Percentiles rank a stretch among this genome's conserved stretches.
These are phyloP conservation scores for Wickerhamomyces kurtzmanii DNA, from an alignment of 805 yeast genomes.

Conservation along the genomic window DNA sequence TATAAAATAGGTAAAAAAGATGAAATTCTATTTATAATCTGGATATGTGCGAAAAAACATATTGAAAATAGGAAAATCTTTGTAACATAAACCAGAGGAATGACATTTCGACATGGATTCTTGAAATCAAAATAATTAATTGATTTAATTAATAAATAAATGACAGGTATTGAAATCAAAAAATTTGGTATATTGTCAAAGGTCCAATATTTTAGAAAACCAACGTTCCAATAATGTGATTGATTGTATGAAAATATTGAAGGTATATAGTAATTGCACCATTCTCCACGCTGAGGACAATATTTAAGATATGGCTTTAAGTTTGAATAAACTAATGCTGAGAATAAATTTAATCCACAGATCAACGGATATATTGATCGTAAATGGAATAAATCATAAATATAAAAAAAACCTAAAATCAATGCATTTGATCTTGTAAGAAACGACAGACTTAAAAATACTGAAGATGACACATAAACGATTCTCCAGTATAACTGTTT, in stretches of 20 bases:
- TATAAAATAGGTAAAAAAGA: constrained; percentile 68
- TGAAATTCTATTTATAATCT: constrained; percentile 71
- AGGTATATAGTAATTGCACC: constrained; percentile 60
- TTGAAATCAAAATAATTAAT: constrained; percentile 24
- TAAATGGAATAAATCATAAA: constrained; percentile 39
- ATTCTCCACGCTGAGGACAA: constrained; percentile 67
- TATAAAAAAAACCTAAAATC: constrained; percentile 57
- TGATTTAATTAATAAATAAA: constrained; percentile 34
- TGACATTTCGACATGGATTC: constrained; percentile 24
- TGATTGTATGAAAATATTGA: constrained; percentile 69
- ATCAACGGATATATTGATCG: constrained; percentile 22
- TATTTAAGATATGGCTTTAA: constrained; percentile 42
- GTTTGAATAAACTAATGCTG: constrained; percentile 35
- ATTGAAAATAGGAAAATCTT: constrained; percentile 37
- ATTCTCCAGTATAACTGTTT: constrained; percentile 8
- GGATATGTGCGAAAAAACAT: constrained; percentile 67
- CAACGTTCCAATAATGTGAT: constrained; percentile 72
- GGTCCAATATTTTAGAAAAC: constrained; percentile 80
- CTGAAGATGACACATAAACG: constrained; percentile 12
- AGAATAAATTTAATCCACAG: constrained; percentile 48
- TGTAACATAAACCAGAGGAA: constrained; percentile 33
- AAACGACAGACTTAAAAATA: constrained; percentile 43
- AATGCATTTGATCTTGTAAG: constrained; percentile 71
- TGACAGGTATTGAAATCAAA: constrained; percentile 60
- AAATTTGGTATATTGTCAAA: constrained; percentile 76